These are phyloP conservation scores for Rhytidiadelphus loreus DNA, from an alignment of 225 moss, liverwort and hornwort genomes.

Conservation along the genomic window DNA sequence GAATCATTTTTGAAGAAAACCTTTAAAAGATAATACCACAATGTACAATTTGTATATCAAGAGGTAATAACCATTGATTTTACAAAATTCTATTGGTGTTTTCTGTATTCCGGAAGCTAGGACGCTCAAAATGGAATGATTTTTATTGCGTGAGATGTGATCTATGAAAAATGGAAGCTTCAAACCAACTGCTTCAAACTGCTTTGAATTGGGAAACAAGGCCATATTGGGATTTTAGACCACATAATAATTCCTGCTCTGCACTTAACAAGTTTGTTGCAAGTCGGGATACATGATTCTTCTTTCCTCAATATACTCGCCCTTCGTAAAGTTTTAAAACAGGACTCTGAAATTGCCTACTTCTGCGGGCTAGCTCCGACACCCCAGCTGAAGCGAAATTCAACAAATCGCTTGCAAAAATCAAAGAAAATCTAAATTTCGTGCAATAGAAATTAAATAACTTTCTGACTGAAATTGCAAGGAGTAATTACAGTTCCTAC, in stretches of 20 bases:
- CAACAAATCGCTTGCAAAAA: not conserved
- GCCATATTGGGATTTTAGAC: not conserved
- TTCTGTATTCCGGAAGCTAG: rapidly evolving
- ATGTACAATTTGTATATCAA: not conserved
- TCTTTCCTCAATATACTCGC: not conserved
- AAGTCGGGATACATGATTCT: not conserved
- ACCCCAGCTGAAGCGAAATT: not conserved
- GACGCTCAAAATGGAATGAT: not conserved
- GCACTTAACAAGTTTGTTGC: not conserved
- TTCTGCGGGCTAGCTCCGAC: not conserved
- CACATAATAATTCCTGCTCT: not conserved
- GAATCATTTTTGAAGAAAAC: no score
- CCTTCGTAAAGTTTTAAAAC: not conserved
- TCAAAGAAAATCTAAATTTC: not conserved
- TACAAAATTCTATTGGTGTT: not conserved
- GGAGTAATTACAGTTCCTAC: conserved; percentile 2
- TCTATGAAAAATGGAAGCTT: not conserved
- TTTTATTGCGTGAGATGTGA: not conserved
- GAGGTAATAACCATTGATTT: no score
- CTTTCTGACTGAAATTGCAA: not conserved
- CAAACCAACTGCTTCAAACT: not conserved
- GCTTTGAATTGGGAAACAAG: no score
- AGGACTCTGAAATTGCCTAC: not conserved
- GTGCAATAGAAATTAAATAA: not conserved
- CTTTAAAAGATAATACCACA: not conserved